These are phyloP conservation scores for Didymella keratinophila DNA, from an alignment of 2,329 filamentous ascomycete species.

Conservation along the genomic window DNA sequence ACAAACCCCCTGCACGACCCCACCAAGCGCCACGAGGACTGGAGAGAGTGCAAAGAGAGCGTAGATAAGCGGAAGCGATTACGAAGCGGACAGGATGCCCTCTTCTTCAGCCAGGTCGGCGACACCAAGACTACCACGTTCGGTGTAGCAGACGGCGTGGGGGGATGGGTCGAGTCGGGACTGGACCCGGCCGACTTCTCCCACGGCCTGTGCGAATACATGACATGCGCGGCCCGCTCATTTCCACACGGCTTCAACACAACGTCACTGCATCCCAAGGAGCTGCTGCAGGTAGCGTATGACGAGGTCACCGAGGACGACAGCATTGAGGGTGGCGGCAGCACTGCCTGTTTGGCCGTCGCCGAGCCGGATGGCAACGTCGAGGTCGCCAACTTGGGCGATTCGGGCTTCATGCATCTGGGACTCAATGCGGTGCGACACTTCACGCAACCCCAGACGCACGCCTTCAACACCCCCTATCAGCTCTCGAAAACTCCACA, in stretches of 20 bases:
- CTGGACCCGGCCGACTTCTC: slow-evolving; percentile 96
- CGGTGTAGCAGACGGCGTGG: slow-evolving; percentile 92
- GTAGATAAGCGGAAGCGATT: slow-evolving; percentile 69
- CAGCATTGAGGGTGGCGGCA: slow-evolving; percentile 80
- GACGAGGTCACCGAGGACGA: slow-evolving; percentile 79
- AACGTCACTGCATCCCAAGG: slow-evolving; percentile 65
- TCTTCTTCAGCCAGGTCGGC: slow-evolving; percentile 86
- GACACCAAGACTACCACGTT: slow-evolving; percentile 77
- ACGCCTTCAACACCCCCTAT: slow-evolving; percentile 97
- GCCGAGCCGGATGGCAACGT: slow-evolving; percentile 75
- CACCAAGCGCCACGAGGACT: slow-evolving; percentile 31
- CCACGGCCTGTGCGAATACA: slow-evolving; percentile 90
- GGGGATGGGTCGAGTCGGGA: slow-evolving; percentile 91
- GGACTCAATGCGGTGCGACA: slow-evolving; percentile 85
- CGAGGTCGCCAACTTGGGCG: slow-evolving; percentile 92
- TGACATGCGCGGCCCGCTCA: slow-evolving; percentile 77
- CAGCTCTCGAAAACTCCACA: slow-evolving; percentile 90
- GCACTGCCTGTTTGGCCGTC: slow-evolving; percentile 89
- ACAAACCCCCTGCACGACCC: slow-evolving; percentile 44
- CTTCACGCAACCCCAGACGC: slow-evolving; percentile 85
- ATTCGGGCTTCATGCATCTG: slow-evolving; percentile 91
- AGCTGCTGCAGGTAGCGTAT: slow-evolving; percentile 84
- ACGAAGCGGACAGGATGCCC: slow-evolving; percentile 91
- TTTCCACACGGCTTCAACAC: slow-evolving; percentile 55
- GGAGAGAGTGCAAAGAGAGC: slow-evolving; percentile 42